These are phyloP conservation scores for Afroboletus lepidellus DNA, from an alignment of 1,284 basidiomycete species.

Conservation along the genomic window DNA sequence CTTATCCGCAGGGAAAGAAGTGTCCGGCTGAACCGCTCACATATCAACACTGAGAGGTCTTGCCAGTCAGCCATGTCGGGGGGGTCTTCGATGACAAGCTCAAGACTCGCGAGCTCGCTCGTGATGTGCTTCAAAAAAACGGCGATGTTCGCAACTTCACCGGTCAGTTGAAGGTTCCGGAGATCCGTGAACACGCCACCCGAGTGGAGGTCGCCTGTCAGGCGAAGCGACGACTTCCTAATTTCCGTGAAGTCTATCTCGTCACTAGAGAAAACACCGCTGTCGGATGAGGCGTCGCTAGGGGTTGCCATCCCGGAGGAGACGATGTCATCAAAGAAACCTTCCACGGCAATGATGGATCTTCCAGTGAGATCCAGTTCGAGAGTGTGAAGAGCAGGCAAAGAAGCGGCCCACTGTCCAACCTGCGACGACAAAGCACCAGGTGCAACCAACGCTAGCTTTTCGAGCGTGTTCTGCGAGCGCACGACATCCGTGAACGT, in stretches of 20 bases:
- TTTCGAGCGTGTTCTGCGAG: constrained; percentile 58
- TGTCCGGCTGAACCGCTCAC: constrained; percentile 56
- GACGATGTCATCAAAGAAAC: constrained; percentile 70
- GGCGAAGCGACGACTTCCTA: constrained; percentile 59
- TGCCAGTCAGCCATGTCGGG: constrained; percentile 71
- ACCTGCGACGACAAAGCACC: constrained; percentile 63
- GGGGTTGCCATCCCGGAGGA: constrained; percentile 68
- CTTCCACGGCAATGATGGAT: constrained; percentile 63
- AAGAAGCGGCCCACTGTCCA: constrained; percentile 65
- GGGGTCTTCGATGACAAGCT: constrained; percentile 74
- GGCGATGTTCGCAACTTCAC: constrained; percentile 63
- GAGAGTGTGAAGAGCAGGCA: constrained; percentile 58
- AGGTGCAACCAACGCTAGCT: constrained; percentile 63
- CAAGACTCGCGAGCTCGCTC: constrained; percentile 57
- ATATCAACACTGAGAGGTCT: constrained; percentile 59
- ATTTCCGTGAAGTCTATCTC: constrained; percentile 70
- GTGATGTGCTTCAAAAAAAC: constrained; percentile 68
- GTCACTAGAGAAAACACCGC: constrained; percentile 71
- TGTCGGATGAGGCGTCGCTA: constrained; percentile 64
- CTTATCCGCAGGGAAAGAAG: constrained; percentile 59
- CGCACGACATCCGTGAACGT: constrained; percentile 62
- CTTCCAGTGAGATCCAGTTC: constrained; percentile 70
- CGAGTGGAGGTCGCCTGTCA: constrained; percentile 52
- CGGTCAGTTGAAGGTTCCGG: constrained; percentile 61
- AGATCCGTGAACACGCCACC: constrained; percentile 58